A percentile compares a stretch with the other conserved stretches of the same genome.
Conservation (phyloP, 306 rosid genomes). For the Inga laurina region DNA sequence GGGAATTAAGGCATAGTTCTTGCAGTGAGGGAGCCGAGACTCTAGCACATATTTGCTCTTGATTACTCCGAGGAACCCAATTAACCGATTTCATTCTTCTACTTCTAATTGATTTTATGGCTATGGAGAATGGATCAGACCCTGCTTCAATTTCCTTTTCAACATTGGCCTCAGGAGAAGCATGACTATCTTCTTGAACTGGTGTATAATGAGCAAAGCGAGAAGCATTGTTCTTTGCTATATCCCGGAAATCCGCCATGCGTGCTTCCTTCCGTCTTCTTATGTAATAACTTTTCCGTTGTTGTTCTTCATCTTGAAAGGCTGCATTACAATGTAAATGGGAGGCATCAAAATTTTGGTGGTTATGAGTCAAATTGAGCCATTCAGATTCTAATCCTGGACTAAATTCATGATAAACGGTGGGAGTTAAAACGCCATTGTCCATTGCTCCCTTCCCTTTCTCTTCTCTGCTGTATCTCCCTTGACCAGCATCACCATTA, state of each 20-base stretch:
- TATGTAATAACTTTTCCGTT: neutral
- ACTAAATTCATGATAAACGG: neutral
- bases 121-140: constrained; percentile 68
- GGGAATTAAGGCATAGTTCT: constrained; percentile 52
- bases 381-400: neutral
- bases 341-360: neutral
- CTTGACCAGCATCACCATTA: neutral
- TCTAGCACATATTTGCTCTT: constrained; percentile 5
- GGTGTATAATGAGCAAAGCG: constrained; percentile 41
- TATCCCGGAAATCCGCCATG: constrained; percentile 40
- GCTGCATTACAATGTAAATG: neutral
- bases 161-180: constrained; percentile 28
- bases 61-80: constrained; percentile 50
- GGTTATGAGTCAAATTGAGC: neutral
- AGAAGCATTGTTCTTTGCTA: constrained; percentile 47
- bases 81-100: constrained; percentile 33
- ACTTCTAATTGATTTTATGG: constrained; percentile 53
- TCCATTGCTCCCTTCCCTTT: neutral
- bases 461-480: constrained; percentile 30
- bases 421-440: neutral
- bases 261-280: neutral
- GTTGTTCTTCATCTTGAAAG: neutral
- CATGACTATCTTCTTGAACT: constrained; percentile 9
- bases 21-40: constrained; percentile 53
- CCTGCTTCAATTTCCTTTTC: constrained; percentile 39